Conservation (phyloP, 352 stramenopile species). For the Phytophthora parvispora region DNA sequence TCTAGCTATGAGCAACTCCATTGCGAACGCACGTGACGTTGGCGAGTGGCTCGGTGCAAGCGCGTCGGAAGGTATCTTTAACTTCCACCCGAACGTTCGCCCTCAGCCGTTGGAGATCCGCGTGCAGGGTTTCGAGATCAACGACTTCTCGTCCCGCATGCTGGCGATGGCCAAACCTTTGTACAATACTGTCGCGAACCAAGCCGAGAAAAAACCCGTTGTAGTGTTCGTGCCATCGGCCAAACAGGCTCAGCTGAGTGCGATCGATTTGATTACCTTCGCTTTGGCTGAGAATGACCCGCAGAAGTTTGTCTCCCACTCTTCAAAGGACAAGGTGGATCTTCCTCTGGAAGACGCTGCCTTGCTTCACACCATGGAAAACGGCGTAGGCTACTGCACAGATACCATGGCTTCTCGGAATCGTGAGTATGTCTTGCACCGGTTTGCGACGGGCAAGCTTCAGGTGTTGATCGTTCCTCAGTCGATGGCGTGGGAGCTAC, state of each 20-base stretch:
- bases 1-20: slow-evolving; percentile 95
- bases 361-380: slow-evolving; percentile 95
- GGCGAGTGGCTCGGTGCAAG: slow-evolving; percentile 98
- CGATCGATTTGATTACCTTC: slow-evolving; percentile 99
- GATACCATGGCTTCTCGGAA: slow-evolving; percentile 95
- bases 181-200: slow-evolving; percentile 96
- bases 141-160: slow-evolving; percentile 97
- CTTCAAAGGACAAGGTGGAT: slow-evolving; percentile 41
- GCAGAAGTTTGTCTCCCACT: slow-evolving; percentile 64
- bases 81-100: slow-evolving; percentile 91
- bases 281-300: slow-evolving; percentile 88
- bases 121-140: slow-evolving; percentile 98
- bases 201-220: slow-evolving; percentile 89
- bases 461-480: slow-evolving; percentile 96
- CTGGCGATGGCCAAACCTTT: slow-evolving; percentile 99
- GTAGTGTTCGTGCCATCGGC: slow-evolving; percentile 98
- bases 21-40: slow-evolving; percentile 98
- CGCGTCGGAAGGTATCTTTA: slow-evolving; percentile 83
- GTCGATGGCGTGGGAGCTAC: slow-evolving; percentile 94
- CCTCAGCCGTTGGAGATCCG: slow-evolving; percentile 98
- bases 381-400: slow-evolving; percentile 97
- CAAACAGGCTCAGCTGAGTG: slow-evolving; percentile 98
- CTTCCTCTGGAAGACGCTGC: slow-evolving; percentile 89
- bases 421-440: slow-evolving; percentile 88
- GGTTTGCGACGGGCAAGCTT: slow-evolving; percentile 92